Evolutionary conservation across 2,329 filamentous ascomycete genomes (phyloP).

Genomic region (Chrysoporthe puriensis): DNA sequence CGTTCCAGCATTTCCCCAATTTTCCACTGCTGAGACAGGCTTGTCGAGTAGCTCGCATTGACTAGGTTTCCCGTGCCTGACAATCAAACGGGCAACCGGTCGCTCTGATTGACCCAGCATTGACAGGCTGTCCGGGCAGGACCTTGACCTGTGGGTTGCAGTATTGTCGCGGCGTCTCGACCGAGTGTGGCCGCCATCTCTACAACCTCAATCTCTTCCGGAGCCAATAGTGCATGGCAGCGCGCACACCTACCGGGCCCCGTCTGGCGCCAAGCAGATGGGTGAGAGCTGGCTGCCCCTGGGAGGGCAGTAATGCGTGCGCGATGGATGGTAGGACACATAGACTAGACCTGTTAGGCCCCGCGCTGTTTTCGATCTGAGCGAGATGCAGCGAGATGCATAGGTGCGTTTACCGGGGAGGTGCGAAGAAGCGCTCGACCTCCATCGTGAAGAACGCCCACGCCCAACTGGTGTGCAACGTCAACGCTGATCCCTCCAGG

Average conservation of each 20-base stretch:
- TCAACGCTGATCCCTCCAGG: not conserved
- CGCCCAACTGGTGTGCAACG: not conserved
- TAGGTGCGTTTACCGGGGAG: too few relatives aligned
- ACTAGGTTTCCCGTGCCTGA: not conserved
- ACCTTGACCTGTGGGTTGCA: slow-evolving; percentile 12
- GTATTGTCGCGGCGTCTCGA: slow-evolving; percentile 14
- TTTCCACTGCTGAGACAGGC: slow-evolving; percentile 7
- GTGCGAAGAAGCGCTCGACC: not conserved
- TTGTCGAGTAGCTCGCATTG: slow-evolving; percentile 7
- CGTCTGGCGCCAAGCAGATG: slow-evolving; percentile 17
- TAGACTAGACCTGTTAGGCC: too few relatives aligned
- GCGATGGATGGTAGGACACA: not conserved
- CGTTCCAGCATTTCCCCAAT: not conserved
- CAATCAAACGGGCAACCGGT: slow-evolving; percentile 4
- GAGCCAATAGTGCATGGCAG: slow-evolving; percentile 17
- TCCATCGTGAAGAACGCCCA: not conserved
- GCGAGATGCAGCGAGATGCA: too few relatives aligned
- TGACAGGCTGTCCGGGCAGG: not conserved
- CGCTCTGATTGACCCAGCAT: slow-evolving; percentile 3
- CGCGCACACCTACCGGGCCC: slow-evolving; percentile 22
- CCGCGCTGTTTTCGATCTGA: too few relatives aligned
- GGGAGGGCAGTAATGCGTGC: not conserved
- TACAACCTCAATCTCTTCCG: slow-evolving; percentile 18
- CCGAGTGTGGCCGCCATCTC: slow-evolving; percentile 8
- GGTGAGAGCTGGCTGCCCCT: not conserved